Conservation (phyloP, 2,329 filamentous ascomycete species). For the Paracamarosporium sp. region DNA sequence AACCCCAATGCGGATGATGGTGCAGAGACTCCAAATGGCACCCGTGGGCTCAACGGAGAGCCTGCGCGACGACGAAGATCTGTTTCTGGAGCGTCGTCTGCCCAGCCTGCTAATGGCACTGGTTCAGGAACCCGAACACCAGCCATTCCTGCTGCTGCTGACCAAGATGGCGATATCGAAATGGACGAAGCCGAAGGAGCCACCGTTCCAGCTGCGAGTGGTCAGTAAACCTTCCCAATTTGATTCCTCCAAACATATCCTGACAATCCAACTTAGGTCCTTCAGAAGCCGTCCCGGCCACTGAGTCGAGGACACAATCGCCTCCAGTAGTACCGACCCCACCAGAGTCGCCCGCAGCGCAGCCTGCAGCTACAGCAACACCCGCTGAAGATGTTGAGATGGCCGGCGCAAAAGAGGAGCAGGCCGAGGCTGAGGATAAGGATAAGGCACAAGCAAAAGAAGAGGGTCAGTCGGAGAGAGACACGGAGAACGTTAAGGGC, state of each 20-base stretch:
- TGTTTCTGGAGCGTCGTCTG: conserved; percentile 32
- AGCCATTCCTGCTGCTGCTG: conserved; percentile 28
- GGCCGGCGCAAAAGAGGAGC: conserved; percentile 27
- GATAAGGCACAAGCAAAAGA: conserved; percentile 27
- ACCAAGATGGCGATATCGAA: conserved; percentile 45
- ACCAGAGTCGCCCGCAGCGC: conserved; percentile 39
- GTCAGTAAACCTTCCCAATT: conserved; percentile 11
- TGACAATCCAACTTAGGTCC: conserved; percentile 5
- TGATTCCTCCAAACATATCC: not conserved
- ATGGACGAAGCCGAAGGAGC: conserved; percentile 38
- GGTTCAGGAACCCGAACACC: conserved; percentile 37
- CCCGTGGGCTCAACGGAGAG: conserved; percentile 42
- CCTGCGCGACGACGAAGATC: conserved; percentile 33
- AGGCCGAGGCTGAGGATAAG: not conserved
- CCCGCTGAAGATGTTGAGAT: conserved; percentile 39
- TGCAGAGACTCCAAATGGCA: conserved; percentile 29
- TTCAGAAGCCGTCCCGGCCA: conserved; percentile 6
- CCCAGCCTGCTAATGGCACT: conserved; percentile 22
- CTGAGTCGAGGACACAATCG: conserved; percentile 29
- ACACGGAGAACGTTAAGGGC: conserved; percentile 38
- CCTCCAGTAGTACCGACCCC: conserved; percentile 43
- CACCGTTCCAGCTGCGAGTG: conserved; percentile 17
- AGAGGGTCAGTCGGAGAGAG: conserved; percentile 34
- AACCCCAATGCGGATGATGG: conserved; percentile 58
- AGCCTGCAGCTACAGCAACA: conserved; percentile 24